A percentile compares a stretch with the other conserved stretches of the same genome.
Conservation (phyloP, 2,329 filamentous ascomycete species). For the Monilinia aucupariae region DNA sequence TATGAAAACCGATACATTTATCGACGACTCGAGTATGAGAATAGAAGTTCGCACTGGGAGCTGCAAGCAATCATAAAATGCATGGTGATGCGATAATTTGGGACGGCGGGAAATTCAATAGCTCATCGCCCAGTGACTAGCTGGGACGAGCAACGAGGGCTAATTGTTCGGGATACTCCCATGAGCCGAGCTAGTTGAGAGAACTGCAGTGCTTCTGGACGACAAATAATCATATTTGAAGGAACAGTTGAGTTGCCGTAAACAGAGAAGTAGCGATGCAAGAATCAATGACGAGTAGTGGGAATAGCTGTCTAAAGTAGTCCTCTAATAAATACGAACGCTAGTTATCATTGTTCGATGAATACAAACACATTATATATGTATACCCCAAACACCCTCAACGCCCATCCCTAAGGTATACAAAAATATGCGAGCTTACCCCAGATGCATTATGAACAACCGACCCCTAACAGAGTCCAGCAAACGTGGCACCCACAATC, state of each 20-base stretch:
- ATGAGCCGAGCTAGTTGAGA: too few relatives aligned
- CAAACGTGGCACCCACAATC: conserved; percentile 26
- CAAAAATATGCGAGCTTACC: neutral
- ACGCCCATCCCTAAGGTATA: neutral
- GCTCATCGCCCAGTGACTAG: too few relatives aligned
- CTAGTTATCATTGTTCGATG: neutral
- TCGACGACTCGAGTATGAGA: too few relatives aligned
- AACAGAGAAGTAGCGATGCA: neutral
- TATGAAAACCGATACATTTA: neutral
- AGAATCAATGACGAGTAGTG: neutral
- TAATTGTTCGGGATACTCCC: too few relatives aligned
- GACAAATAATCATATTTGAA: neutral
- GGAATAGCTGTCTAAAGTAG: neutral
- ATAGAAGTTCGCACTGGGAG: too few relatives aligned
- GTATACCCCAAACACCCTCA: neutral
- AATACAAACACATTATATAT: neutral
- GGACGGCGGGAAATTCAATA: too few relatives aligned
- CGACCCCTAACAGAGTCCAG: conserved; percentile 18
- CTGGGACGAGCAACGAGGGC: too few relatives aligned
- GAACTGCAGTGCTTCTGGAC: too few relatives aligned
- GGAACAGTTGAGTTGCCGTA: neutral
- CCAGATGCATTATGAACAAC: neutral
- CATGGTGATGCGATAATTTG: too few relatives aligned
- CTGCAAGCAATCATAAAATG: too few relatives aligned
- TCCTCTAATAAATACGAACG: neutral